Conservation (phyloP, 2,329 filamentous ascomycete species). For the Xylaria polymorpha region DNA sequence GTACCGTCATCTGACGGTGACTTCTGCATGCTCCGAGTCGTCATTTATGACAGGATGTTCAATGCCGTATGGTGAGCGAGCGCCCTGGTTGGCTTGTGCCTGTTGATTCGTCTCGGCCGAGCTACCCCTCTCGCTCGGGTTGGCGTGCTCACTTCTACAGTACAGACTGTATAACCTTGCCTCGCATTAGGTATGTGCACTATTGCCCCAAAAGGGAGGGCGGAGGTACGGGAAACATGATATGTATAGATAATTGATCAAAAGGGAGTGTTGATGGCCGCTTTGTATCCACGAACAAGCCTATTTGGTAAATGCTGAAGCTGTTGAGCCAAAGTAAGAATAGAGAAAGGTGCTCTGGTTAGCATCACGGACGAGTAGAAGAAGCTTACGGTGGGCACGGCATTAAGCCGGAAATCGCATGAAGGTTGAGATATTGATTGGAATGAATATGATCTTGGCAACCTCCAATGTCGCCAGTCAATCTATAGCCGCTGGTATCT, state of each 20-base stretch:
- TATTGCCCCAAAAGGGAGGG: slow-evolving; percentile 17
- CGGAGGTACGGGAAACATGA: slow-evolving; percentile 22
- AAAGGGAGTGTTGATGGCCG: slow-evolving; percentile 15
- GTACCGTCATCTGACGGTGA: slow-evolving; percentile 45
- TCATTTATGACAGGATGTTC: slow-evolving; percentile 44
- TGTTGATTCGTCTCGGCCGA: slow-evolving; percentile 37
- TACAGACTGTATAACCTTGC: slow-evolving; percentile 24
- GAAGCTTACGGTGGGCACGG: slow-evolving; percentile 40
- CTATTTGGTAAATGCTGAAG: slow-evolving; percentile 24
- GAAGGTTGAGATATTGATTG: slow-evolving; percentile 41
- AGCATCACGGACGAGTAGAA: slow-evolving; percentile 5
- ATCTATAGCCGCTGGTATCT: slow-evolving; percentile 30
- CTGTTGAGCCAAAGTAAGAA: slow-evolving; percentile 7
- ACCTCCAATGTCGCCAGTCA: slow-evolving; percentile 37
- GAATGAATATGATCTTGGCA: slow-evolving; percentile 44
- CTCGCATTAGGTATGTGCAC: slow-evolving; percentile 21
- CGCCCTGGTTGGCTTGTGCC: slow-evolving; percentile 24
- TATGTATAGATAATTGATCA: slow-evolving; percentile 18
- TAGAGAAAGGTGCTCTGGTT: slow-evolving; percentile 18
- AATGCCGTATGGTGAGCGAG: slow-evolving; percentile 25
- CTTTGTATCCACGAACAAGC: slow-evolving; percentile 18
- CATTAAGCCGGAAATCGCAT: slow-evolving; percentile 47
- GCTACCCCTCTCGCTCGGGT: slow-evolving; percentile 41
- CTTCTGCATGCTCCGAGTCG: slow-evolving; percentile 45
- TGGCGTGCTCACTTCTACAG: slow-evolving; percentile 18